Evolutionary conservation across 441 rosid genomes (phyloP), one percentile per base, ranked within the genome.

Genomic region (Aleurites moluccanus): DNA sequence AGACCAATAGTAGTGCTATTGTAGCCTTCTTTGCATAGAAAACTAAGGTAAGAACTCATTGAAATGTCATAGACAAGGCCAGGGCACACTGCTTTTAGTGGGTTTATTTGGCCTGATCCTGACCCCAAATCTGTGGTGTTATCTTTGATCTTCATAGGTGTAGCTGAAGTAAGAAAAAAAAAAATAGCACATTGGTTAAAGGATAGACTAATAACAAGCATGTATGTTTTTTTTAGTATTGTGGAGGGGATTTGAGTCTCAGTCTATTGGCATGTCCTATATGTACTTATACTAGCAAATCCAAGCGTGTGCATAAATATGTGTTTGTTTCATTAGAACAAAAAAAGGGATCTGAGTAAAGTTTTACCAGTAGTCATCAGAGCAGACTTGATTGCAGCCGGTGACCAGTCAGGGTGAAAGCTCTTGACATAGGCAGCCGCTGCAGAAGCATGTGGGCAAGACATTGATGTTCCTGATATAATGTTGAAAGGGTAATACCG

Each of bases 391-490:
- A 90, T 78, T 4, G 88, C 87, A 6, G 95, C 84, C 0, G 91
- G 86, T 5, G 86, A 83, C 96, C 93, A 90, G 11, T 81, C 77
- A 0, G 88, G 93, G 55, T 89, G 84, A 69, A 82, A 74, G 28
- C 85, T 69, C 79, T 82, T 87, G 59, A 90, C 83, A 42, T 87
- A 86, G 55, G 85, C 96, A 4, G 77, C 88, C n/a, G 85, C 84
- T 8, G 86, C 91, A 0, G 96, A 35, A n/a, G 84, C 88, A 57
- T 90, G 96, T 47, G 96, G 96, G 47, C 93, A 86, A 28, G 93
- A 67, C 96, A 89, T 89, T 0, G 95, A 90, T 2, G 94, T 90
- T 25, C 92, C 92, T 0, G 90, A 87, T 64, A 76, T 52, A 1
- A 76, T 78, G 75, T 69, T 80, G 80, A 79, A 88, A 4, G 78